Evolutionary conservation across 2,329 filamentous ascomycete species (phyloP), one percentile per base, ranked within the genome.

Genomic region (Ophidiomyces ophidiicola): DNA sequence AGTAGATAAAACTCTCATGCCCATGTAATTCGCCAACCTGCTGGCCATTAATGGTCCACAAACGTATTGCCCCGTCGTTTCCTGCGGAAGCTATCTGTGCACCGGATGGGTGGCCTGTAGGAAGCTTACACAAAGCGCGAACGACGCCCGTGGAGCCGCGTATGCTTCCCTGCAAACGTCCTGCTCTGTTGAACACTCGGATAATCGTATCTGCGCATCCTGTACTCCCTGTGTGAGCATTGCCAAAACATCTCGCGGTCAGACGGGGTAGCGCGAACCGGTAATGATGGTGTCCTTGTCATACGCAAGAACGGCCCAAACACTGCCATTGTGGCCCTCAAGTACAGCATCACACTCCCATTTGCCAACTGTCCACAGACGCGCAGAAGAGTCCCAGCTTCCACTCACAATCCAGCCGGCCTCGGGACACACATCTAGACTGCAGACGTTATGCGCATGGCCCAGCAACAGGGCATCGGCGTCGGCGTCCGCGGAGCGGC

Each of bases 1-100:
- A 81, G 60, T 98, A 98, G 42, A 98, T 90, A 57, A 94, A 98
- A 55, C 80, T 92, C 42, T 93, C 86, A 53, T 98, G 92, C 0
- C 88, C 90, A 44, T 79, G 74, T 2, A 98, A 68, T 57, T 87
- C 78, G 6, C 72, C 80, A 7, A 94, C 68, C 43, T 83, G 72
- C 35, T 79, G 69, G 0, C 90, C 90, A 38, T 80, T 74, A 18
- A 93, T 55, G 24, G 80, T 90, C 82, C 87, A 98, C 3, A 96
- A 61, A 32, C 87, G 76, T 45, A 98, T 82, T 14, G 87, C 68
- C 19, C 85, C 84, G 54, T 98, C 90, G 53, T 96, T 98, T 50
- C 85, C 84, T 11, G 90, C 87, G 30, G 87, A 93, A 32, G 87
- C 90, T 57, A 98, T 87, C n/a, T 93, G 80, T 12, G 86, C 88